Evolutionary conservation across 805 yeast species (phyloP).

Genomic region (Candida endomychidarum): DNA sequence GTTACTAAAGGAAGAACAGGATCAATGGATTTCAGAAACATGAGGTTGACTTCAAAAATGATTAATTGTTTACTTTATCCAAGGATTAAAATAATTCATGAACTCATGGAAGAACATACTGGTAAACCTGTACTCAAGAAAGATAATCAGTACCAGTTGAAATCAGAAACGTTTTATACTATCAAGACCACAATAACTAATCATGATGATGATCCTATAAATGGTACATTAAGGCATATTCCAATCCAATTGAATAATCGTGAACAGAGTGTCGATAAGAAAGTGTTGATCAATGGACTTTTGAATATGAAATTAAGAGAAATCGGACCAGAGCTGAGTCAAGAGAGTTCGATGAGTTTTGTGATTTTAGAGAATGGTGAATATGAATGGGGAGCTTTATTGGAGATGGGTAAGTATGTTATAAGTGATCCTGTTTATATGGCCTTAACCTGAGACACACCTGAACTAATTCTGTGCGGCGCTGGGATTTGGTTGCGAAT

Average conservation of each 20-base stretch:
- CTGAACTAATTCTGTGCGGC: no score
- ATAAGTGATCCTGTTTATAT: constrained; percentile 34
- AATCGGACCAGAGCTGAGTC: constrained; percentile 43
- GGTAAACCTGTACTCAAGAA: constrained; percentile 14
- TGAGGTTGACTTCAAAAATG: constrained; percentile 64
- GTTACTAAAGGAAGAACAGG: constrained; percentile 41
- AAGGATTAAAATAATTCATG: constrained; percentile 44
- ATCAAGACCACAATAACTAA: constrained; percentile 53
- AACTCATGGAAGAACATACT: constrained; percentile 16
- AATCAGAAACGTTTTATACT: constrained; percentile 50
- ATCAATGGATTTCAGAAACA: constrained; percentile 61
- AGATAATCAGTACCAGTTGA: constrained; percentile 32
- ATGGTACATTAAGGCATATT: constrained; percentile 62
- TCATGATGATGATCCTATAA: constrained; percentile 37
- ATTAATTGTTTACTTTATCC: constrained; percentile 52
- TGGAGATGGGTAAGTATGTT: constrained; percentile 23
- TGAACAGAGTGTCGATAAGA: constrained; percentile 44
- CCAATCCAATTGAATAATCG: constrained; percentile 16
- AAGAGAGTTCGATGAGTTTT: constrained; percentile 51
- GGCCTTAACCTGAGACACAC: no score
- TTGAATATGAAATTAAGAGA: constrained; percentile 54
- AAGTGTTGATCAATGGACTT: constrained; percentile 70
- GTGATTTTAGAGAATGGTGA: constrained; percentile 74
- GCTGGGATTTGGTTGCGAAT: no score
- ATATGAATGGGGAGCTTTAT: constrained; percentile 69